These are phyloP conservation scores for Leptoxyphium fumago DNA, from an alignment of 2,329 filamentous ascomycete genomes.

Conservation along the genomic window DNA sequence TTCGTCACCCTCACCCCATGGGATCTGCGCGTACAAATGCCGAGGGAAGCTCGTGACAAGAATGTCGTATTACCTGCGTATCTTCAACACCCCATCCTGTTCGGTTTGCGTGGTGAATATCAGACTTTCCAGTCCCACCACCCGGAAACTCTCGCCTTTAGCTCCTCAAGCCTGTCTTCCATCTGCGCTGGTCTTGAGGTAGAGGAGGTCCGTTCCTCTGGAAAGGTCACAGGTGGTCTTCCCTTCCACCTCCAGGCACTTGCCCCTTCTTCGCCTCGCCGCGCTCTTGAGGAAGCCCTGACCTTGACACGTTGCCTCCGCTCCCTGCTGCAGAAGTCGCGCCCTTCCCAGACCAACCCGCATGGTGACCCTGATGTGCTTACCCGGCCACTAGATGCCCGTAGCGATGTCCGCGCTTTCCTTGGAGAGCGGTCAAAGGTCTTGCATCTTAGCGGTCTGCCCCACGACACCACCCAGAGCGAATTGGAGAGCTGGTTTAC, in stretches of 20 bases:
- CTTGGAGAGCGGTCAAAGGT: slow-evolving; percentile 94
- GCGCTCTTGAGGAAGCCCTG: slow-evolving; percentile 94
- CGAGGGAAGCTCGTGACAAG: slow-evolving; percentile 95
- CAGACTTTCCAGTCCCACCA: slow-evolving; percentile 98
- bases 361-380: slow-evolving; percentile 92
- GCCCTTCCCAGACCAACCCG: slow-evolving; percentile 46
- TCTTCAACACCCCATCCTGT: slow-evolving; percentile 92
- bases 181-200: slow-evolving; percentile 98
- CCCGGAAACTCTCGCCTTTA: slow-evolving; percentile 91
- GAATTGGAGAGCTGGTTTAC: slow-evolving; percentile 99
- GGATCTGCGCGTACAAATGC: slow-evolving; percentile 95
- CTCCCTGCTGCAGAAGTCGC: slow-evolving; percentile 88
- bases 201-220: slow-evolving; percentile 91
- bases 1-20: slow-evolving; percentile 97
- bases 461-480: slow-evolving; percentile 95
- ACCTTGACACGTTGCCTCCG: slow-evolving; percentile 85
- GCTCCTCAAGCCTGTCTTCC: slow-evolving; percentile 86
- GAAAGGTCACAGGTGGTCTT: slow-evolving; percentile 96
- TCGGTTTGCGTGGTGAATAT: slow-evolving; percentile 93
- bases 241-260: slow-evolving; percentile 95
- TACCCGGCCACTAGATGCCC: slow-evolving; percentile 87
- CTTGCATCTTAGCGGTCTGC: slow-evolving; percentile 90
- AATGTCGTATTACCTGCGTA: slow-evolving; percentile 92
- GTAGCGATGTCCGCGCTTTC: slow-evolving; percentile 91
- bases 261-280: slow-evolving; percentile 83